Percentiles rank a stretch among this genome's conserved stretches.
phyloP scores from a whole-genome alignment of 2,329 filamentous ascomycete genomes.

The Beauveria brongniartii region DNA sequence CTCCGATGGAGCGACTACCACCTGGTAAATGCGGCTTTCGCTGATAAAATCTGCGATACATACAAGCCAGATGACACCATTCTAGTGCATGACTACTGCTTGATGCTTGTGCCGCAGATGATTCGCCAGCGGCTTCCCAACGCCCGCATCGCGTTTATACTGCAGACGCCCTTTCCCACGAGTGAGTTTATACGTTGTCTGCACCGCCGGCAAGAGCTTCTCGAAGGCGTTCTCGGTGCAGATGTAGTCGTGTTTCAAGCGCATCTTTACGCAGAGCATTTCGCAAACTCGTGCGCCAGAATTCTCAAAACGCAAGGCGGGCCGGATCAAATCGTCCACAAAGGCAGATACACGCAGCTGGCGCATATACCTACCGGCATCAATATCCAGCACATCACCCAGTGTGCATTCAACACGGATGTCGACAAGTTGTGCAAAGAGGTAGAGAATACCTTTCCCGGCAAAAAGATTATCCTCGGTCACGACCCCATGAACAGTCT shows the following conservation, averaged over 20 bases:
- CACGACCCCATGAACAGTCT: conserved; percentile 90
- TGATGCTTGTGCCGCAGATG: conserved; percentile 82
- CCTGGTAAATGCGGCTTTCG: conserved; percentile 84
- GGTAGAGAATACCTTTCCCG: conserved; percentile 70
- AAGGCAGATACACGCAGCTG: conserved; percentile 79
- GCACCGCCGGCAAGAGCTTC: conserved; percentile 77
- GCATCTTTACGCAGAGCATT: conserved; percentile 90
- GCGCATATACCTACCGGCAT: conserved; percentile 96
- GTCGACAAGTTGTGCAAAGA: conserved; percentile 64
- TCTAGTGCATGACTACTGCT: conserved; percentile 88
- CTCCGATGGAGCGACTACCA: conserved; percentile 88
- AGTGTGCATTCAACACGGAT: conserved; percentile 61
- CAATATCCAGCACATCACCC: conserved; percentile 68
- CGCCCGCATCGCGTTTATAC: conserved; percentile 89
- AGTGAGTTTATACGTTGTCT: conserved; percentile 91
- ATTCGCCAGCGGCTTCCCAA: conserved; percentile 76
- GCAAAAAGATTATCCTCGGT: conserved; percentile 90
- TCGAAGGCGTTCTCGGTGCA: conserved; percentile 81
- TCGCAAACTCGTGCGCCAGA: conserved; percentile 85
- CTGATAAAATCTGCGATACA: conserved; percentile 75
- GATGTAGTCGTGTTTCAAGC: conserved; percentile 95
- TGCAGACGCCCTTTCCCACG: conserved; percentile 91
- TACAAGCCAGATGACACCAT: conserved; percentile 91
- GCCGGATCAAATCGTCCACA: conserved; percentile 51
- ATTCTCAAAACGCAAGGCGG: conserved; percentile 81